These are phyloP conservation scores for Tulasnella calospora DNA, from an alignment of 768 basidiomycete species.

Conservation along the genomic window DNA sequence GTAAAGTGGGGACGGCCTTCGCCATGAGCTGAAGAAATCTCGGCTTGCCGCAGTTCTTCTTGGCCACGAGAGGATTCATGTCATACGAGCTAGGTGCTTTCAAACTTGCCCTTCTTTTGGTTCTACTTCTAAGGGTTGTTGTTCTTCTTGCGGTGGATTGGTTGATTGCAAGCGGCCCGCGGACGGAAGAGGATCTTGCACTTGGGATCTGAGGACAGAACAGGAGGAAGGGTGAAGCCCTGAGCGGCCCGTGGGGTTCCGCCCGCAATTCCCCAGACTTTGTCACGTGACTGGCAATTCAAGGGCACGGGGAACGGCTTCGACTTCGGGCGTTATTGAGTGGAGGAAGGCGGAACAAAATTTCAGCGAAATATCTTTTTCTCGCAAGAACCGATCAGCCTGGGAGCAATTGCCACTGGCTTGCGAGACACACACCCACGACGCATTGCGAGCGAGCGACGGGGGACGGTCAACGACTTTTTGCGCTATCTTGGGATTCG, in stretches of 20 bases:
- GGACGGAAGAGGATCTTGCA: background rate
- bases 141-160: conserved; percentile 1
- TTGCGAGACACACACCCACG: background rate
- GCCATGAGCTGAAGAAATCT: background rate
- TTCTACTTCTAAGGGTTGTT: background rate
- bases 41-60: conserved; percentile 3
- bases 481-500: background rate
- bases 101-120: background rate
- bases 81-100: background rate
- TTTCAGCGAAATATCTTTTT: background rate
- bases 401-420: no score
- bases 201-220: background rate
- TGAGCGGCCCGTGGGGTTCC: conserved; percentile 6
- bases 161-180: background rate
- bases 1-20: background rate
- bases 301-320: background rate
- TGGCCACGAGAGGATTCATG: background rate
- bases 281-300: background rate
- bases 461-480: no score
- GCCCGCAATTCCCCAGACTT: background rate
- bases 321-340: background rate
- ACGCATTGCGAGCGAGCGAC: background rate
- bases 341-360: background rate
- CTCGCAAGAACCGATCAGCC: background rate
- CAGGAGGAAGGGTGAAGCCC: background rate